A percentile compares a stretch with the other conserved stretches of the same genome.
Conservation (phyloP, 2,329 filamentous ascomycete species). For the Nemania sp. region DNA sequence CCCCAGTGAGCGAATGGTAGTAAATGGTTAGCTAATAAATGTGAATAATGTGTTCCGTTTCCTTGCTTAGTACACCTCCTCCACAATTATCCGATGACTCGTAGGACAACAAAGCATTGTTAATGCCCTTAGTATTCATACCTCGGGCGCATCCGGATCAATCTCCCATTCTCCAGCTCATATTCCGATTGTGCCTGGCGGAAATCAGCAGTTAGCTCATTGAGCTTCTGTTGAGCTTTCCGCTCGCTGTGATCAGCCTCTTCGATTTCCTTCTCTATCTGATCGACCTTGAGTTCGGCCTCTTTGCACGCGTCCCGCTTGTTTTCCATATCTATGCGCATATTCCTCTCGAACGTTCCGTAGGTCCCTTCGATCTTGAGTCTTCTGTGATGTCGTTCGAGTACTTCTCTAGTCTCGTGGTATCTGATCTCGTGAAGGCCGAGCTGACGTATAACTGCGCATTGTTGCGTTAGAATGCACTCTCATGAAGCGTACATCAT, state of each 20-base stretch:
- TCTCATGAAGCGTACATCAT: neutral
- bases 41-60: too few species aligned
- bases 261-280: neutral
- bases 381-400: neutral
- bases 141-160: neutral
- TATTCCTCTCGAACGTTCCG: conserved; percentile 2
- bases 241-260: neutral
- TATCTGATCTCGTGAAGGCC: neutral
- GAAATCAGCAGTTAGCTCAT: neutral
- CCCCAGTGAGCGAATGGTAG: too few species aligned
- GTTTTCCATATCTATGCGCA: neutral
- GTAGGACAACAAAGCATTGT: too few species aligned
- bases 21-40: too few species aligned
- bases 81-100: too few species aligned
- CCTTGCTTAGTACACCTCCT: too few species aligned
- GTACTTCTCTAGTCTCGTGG: neutral
- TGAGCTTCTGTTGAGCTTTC: neutral
- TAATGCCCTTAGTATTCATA: too few species aligned
- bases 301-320: neutral
- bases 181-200: neutral
- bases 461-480: neutral
- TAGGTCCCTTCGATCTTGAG: neutral
- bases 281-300: neutral
- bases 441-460: neutral
- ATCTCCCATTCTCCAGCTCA: neutral